A percentile compares a stretch with the other conserved stretches of the same genome.
Conservation (phyloP, 1,139 yeast species). For the Lizanozyma gosingica region DNA sequence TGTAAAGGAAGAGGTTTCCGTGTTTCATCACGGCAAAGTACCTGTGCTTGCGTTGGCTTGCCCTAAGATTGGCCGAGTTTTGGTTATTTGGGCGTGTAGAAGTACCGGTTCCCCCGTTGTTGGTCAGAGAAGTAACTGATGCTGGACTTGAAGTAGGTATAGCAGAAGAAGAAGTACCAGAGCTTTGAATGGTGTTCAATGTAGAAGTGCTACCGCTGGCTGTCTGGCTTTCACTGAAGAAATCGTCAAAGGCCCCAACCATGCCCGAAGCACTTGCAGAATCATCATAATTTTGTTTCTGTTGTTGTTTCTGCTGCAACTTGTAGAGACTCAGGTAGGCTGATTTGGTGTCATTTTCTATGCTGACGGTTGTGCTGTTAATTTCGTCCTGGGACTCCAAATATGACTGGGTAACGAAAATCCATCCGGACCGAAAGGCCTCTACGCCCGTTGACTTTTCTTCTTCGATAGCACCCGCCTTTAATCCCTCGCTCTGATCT, state of each 20-base stretch:
- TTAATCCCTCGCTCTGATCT: conserved; percentile 27
- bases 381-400: conserved; percentile 37
- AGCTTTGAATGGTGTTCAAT: background rate
- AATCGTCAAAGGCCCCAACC: background rate
- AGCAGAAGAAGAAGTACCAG: background rate
- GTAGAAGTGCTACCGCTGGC: background rate
- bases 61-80: background rate
- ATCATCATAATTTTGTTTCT: conserved; percentile 7
- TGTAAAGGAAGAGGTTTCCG: conserved; percentile 77
- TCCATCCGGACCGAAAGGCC: conserved; percentile 68
- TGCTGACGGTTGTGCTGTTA: conserved; percentile 20
- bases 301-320: conserved; percentile 32
- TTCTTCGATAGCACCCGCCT: conserved; percentile 59
- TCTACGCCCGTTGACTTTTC: conserved; percentile 50
- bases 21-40: conserved; percentile 68
- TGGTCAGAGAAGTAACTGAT: background rate
- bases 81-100: background rate
- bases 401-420: conserved; percentile 74
- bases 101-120: background rate
- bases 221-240: background rate
- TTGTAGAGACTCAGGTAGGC: conserved; percentile 56
- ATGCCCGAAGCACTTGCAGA: background rate
- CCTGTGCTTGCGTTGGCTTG: conserved; percentile 40
- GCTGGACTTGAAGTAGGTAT: background rate
- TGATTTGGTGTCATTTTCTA: conserved; percentile 35